Percentiles rank a stretch among this genome's conserved stretches.
Conservation (phyloP, 495 filamentous ascomycete genomes). For the Aspergillus saccharolyticus region DNA sequence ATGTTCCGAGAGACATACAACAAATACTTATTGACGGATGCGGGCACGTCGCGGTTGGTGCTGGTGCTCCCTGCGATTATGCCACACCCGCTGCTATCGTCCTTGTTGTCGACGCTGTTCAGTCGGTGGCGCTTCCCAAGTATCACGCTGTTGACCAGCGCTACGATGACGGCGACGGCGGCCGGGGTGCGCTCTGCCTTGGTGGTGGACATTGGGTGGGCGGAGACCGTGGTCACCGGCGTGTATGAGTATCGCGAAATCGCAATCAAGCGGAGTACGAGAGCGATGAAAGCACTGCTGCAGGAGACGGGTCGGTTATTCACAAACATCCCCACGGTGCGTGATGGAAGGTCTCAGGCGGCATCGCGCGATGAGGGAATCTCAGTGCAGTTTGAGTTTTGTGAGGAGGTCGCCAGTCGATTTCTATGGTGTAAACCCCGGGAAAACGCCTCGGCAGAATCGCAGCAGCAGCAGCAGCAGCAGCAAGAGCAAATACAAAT, state of each 20-base stretch:
- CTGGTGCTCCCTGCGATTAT: conserved; percentile 72
- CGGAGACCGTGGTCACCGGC: conserved; percentile 72
- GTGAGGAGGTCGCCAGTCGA: conserved; percentile 68
- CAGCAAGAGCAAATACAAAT: not conserved
- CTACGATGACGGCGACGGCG: conserved; percentile 65
- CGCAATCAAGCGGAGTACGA: conserved; percentile 55
- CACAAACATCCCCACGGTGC: conserved; percentile 26
- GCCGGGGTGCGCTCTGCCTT: conserved; percentile 78
- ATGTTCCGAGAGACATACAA: conserved; percentile 78
- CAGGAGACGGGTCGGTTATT: conserved; percentile 66
- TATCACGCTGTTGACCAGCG: conserved; percentile 72
- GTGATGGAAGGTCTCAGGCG: conserved; percentile 1
- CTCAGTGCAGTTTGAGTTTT: conserved; percentile 63
- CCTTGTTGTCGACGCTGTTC: conserved; percentile 70
- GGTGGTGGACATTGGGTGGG: conserved; percentile 88
- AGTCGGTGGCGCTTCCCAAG: conserved; percentile 71
- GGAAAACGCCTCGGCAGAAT: not conserved
- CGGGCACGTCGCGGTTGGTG: conserved; percentile 67
- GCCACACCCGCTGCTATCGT: conserved; percentile 72
- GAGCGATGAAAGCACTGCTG: conserved; percentile 66
- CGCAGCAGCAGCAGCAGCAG: not conserved
- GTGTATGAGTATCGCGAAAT: conserved; percentile 89
- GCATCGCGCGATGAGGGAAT: conserved; percentile 22
- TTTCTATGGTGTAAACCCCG: conserved; percentile 68
- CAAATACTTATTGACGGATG: conserved; percentile 71